Evolutionary conservation across 139 green algal genomes (phyloP).

Genomic region (Astrephomene gubernaculifera): DNA sequence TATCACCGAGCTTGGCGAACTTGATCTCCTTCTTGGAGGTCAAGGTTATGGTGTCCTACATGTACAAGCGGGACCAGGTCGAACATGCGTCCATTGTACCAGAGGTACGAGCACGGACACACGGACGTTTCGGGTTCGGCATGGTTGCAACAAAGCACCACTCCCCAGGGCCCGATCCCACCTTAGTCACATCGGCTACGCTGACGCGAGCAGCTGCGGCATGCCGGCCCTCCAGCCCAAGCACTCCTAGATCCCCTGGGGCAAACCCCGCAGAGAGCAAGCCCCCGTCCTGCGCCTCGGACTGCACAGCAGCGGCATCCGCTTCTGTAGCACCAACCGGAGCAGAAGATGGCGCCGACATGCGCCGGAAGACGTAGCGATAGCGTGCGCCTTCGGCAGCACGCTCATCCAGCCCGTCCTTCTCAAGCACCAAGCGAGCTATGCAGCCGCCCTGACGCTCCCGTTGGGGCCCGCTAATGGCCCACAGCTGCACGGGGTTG

Average conservation of each 20-base stretch:
- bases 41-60: slow-evolving; percentile 52
- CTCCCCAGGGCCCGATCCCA: background rate
- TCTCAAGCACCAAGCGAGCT: slow-evolving; percentile 38
- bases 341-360: background rate
- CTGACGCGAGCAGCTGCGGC: slow-evolving; percentile 45
- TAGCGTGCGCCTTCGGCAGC: background rate
- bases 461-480: slow-evolving; percentile 63
- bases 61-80: background rate
- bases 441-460: slow-evolving; percentile 73
- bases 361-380: slow-evolving; percentile 50
- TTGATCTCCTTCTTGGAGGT: slow-evolving; percentile 32
- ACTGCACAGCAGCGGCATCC: background rate
- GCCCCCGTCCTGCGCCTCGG: background rate
- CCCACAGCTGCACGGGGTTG: slow-evolving; percentile 69
- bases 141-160: background rate
- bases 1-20: slow-evolving; percentile 8
- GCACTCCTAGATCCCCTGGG: slow-evolving; percentile 72
- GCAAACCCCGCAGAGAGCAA: slow-evolving; percentile 47
- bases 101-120: too few species aligned
- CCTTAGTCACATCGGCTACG: slow-evolving; percentile 32
- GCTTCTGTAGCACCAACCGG: background rate
- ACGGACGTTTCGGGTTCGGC: background rate
- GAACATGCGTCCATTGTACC: too few species aligned
- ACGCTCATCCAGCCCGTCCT: background rate
- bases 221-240: slow-evolving; percentile 78